Evolutionary conservation across 345 rosid genomes (phyloP).

Genomic region (Pistacia integerrima): DNA sequence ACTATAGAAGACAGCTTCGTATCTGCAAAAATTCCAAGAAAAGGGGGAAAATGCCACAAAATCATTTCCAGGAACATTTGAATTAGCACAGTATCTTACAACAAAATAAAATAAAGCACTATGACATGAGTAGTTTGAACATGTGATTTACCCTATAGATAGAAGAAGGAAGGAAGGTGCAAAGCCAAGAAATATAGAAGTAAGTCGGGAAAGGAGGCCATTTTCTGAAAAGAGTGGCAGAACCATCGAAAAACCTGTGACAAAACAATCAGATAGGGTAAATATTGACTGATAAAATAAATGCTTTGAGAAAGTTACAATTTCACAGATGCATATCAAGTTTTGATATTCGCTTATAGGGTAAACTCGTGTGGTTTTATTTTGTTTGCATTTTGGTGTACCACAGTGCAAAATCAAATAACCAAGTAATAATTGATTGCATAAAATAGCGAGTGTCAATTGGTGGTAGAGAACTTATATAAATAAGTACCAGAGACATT

Average conservation of each 20-base stretch:
- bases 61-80: conserved; percentile 8
- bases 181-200: conserved; percentile 87
- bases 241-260: conserved; percentile 69
- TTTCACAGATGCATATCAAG: background rate
- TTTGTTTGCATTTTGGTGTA: background rate
- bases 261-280: background rate
- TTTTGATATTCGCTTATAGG: background rate
- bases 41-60: conserved; percentile 13
- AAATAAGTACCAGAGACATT: background rate
- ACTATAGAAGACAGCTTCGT: conserved; percentile 92
- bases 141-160: conserved; percentile 72
- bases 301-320: no score
- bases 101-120: background rate
- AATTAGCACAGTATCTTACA: conserved; percentile 10
- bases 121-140: conserved; percentile 2
- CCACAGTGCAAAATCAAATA: background rate
- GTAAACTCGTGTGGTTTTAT: background rate
- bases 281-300: background rate
- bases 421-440: background rate
- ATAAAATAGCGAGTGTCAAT: background rate
- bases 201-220: conserved; percentile 69
- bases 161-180: conserved; percentile 90
- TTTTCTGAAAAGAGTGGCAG: conserved; percentile 80
- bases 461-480: background rate
- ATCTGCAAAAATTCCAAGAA: conserved; percentile 48